Evolutionary conservation across 2,329 filamentous ascomycete genomes (phyloP).

Genomic region (Verticillium longisporum): DNA sequence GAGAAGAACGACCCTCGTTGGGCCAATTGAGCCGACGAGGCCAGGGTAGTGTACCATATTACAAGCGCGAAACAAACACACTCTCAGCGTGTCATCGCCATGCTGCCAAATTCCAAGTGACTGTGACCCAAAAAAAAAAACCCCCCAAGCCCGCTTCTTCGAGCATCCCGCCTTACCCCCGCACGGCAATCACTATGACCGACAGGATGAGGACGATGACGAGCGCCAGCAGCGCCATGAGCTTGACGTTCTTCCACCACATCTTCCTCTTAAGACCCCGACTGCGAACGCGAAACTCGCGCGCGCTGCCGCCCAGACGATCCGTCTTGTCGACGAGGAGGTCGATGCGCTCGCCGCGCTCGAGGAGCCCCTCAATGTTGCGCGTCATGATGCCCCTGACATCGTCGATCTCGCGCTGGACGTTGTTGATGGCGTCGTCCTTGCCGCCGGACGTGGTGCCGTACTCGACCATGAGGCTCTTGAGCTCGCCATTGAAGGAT

Average conservation of each 20-base stretch:
- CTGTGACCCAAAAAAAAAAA: too few relatives aligned
- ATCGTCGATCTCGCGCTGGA: conserved; percentile 85
- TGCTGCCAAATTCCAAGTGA: not conserved
- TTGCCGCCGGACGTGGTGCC: conserved; percentile 70
- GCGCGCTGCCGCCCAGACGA: conserved; percentile 75
- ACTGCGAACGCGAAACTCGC: conserved; percentile 85
- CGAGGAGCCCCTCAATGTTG: conserved; percentile 85
- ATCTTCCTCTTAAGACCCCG: conserved; percentile 82
- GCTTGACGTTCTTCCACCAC: conserved; percentile 99
- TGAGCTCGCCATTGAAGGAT: conserved; percentile 75
- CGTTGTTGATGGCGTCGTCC: conserved; percentile 76
- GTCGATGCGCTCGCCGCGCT: conserved; percentile 89
- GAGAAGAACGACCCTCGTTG: not conserved
- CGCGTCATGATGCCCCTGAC: conserved; percentile 90
- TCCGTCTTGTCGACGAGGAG: conserved; percentile 96
- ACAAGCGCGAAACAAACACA: not conserved
- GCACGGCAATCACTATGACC: conserved; percentile 47
- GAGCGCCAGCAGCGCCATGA: conserved; percentile 74
- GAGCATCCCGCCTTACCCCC: conserved; percentile 27
- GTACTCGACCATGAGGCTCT: conserved; percentile 73
- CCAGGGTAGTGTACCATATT: not conserved
- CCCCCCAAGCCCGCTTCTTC: too few relatives aligned
- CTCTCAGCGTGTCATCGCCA: not conserved
- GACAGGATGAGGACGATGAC: conserved; percentile 56
- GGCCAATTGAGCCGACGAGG: not conserved